Evolutionary conservation across 2,329 filamentous ascomycete species (phyloP), one percentile per base, ranked within the genome.

Genomic region (Colletotrichum sojae): DNA sequence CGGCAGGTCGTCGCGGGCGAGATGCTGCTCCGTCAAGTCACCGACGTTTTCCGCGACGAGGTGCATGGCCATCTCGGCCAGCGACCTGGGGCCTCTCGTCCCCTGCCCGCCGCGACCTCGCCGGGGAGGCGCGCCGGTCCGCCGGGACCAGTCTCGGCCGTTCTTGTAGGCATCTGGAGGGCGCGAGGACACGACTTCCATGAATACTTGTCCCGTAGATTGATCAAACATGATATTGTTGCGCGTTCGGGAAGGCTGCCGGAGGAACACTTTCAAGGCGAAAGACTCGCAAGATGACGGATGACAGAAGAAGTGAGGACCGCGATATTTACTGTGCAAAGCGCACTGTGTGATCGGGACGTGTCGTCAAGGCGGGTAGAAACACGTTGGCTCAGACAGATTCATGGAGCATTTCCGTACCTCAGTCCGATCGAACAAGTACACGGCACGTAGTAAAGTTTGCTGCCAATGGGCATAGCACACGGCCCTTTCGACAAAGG

Each of bases 31-130:
- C 3, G 79, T 76, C 9, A 83, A 73, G 46, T 76, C 73, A 22
- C 78, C 78, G 13, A 83, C 76, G 43, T 83, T 81, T 27, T 79
- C 74, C 1, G 78, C 80, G 16, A 82, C 69, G n/a, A 80, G 73
- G 39, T 76, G 76, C 48, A 79, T 78, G n/a, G 77, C 72, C 76
- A 82, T 82, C 43, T 82, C 81, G 18, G 80, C 74, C 27, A 84
- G 73, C 40, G 79, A 77, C 4, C 81, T 77, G 9, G 79, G 76
- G 0, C 82, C 82, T 9, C 73, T 77, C 36, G 60, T 66, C 39
- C 76, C 76, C 22, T 52, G 52, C 18, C 59, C 67, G 16, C 63
- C 73, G 71, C 52, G 75, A 68, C 56, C 64, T 75, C 49, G 77
- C 71, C 25, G 73, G 39, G 25, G 75, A 15, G 54, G 69, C 45